These are phyloP conservation scores for Eleusine coracana DNA, from an alignment of 176 grass and related monocot genomes.

Conservation along the genomic window DNA sequence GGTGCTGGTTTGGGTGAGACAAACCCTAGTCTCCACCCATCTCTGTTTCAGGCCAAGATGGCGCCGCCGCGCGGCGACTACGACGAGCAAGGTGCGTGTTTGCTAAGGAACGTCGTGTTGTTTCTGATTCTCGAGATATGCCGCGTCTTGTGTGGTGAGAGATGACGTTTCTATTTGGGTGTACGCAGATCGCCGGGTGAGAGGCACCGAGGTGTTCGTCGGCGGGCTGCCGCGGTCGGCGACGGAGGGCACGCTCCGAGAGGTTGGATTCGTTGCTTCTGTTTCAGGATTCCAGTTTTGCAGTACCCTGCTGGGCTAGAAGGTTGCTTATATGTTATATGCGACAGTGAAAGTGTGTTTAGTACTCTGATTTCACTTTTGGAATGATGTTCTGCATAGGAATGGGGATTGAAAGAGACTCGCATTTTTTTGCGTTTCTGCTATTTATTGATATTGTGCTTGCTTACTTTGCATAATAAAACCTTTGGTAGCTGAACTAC, in stretches of 20 bases:
- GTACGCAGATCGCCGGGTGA: slow-evolving; percentile 52
- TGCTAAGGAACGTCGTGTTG: too few species aligned
- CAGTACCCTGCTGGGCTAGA: not conserved
- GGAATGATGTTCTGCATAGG: not conserved
- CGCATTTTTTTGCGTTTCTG: not conserved
- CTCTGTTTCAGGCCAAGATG: slow-evolving; percentile 42
- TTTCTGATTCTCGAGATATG: not conserved
- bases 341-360: not conserved
- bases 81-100: slow-evolving; percentile 46
- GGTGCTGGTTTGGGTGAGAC: not conserved
- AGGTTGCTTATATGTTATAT: not conserved
- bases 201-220: slow-evolving; percentile 75
- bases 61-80: slow-evolving; percentile 32
- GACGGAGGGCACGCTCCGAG: slow-evolving; percentile 58
- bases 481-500: not conserved
- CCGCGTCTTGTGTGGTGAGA: not conserved
- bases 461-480: not conserved
- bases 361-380: slow-evolving; percentile 9
- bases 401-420: not conserved
- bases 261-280: slow-evolving; percentile 46
- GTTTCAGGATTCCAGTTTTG: not conserved
- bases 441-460: not conserved
- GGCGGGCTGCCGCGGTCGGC: slow-evolving; percentile 68
- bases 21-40: not conserved
- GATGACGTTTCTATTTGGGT: not conserved